phyloP scores from a whole-genome alignment of 805 yeast species.

The Scheffersomyces amazonensis region DNA sequence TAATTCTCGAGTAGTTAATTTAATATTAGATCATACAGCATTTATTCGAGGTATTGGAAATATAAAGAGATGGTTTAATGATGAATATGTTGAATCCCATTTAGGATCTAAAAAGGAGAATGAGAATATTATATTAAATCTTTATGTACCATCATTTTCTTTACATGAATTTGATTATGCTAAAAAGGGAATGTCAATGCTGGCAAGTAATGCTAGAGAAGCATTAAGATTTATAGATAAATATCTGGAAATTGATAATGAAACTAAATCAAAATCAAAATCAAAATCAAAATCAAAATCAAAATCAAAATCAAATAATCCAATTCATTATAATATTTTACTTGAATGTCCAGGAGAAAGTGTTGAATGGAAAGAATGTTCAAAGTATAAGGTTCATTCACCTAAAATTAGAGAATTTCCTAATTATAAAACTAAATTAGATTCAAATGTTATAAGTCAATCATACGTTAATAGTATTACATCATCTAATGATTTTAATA shows the following conservation, averaged over 20 bases:
- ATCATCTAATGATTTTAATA: constrained; percentile 1
- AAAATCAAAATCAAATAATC: not conserved
- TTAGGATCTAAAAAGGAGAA: constrained; percentile 14
- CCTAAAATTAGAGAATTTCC: constrained; percentile 54
- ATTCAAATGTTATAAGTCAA: constrained; percentile 21
- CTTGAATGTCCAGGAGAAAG: constrained; percentile 41
- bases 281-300: constrained; percentile 2
- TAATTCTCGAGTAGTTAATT: constrained; percentile 5
- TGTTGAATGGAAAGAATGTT: constrained; percentile 53
- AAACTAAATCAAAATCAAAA: constrained; percentile 3
- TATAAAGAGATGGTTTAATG: constrained; percentile 58
- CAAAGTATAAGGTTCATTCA: constrained; percentile 40
- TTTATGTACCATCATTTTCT: constrained; percentile 56
- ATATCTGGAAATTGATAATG: constrained; percentile 20
- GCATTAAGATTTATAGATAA: constrained; percentile 60
- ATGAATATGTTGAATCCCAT: constrained; percentile 28
- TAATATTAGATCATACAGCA: constrained; percentile 67
- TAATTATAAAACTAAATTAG: constrained; percentile 36
- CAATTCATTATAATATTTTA: constrained; percentile 14
- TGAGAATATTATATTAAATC: constrained; percentile 23
- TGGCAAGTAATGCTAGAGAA: constrained; percentile 64
- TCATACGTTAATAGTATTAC: not conserved
- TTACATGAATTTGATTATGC: constrained; percentile 58
- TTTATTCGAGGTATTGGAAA: constrained; percentile 68
- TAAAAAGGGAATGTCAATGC: constrained; percentile 51